Evolutionary conservation across 176 grass and related monocot species (phyloP).

Genomic region (Oryza nivara): DNA sequence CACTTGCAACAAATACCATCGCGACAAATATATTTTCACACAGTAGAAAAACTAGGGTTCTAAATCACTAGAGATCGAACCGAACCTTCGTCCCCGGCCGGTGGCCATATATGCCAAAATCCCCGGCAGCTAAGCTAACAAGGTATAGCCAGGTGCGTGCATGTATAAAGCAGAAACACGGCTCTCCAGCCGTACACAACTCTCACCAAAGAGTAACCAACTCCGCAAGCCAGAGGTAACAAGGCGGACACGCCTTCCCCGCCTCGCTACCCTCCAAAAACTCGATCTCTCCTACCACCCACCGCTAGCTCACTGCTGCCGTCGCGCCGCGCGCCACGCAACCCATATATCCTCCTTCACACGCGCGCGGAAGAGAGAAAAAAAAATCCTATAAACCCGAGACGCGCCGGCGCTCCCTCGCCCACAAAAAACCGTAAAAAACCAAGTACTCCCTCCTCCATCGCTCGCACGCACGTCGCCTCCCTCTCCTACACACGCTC

Average conservation of each 20-base stretch:
- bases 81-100: too few species aligned
- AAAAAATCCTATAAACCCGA: conserved; percentile 47
- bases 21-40: too few species aligned
- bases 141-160: too few species aligned
- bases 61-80: too few species aligned
- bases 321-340: neutral
- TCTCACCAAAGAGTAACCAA: neutral
- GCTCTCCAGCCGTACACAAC: too few species aligned
- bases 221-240: conserved; percentile 33
- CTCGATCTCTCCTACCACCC: neutral
- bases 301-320: neutral
- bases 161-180: too few species aligned
- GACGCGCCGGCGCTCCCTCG: neutral
- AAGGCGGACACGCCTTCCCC: conserved; percentile 54
- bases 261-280: conserved; percentile 40
- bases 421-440: conserved; percentile 14
- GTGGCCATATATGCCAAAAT: too few species aligned
- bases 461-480: neutral
- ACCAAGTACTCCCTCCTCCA: too few species aligned
- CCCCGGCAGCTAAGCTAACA: too few species aligned
- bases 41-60: too few species aligned
- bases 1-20: too few species aligned
- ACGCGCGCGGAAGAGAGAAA: neutral
- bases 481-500: conserved; percentile 18
- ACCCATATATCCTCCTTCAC: neutral